Base-by-base conservation (phyloP, 2,329 filamentous ascomycete genomes). In the Colletotrichum scovillei region DNA sequence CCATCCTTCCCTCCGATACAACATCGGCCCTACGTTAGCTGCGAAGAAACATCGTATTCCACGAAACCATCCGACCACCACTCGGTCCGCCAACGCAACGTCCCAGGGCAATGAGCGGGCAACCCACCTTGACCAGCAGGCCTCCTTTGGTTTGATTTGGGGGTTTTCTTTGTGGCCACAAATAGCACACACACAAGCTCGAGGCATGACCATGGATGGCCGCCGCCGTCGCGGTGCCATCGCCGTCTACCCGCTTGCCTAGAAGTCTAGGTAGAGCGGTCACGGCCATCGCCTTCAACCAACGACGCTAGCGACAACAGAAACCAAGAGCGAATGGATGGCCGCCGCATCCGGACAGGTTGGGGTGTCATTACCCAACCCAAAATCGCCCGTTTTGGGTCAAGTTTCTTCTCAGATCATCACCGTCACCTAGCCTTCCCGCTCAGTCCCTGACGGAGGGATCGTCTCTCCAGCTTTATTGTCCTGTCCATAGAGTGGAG, bases 271-370 rank as follows among this genome's bases (percentile, higher is more conserved):
- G 8, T 11, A 9, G 60, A 59, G 56, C 60, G n/a, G 42, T 6
- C 22, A 62, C 70, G 59, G 65, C 22, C 69, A 69, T 42, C 58
- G 59, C 24, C 65, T 24, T 26, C 22, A 57, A 42, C 38, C 30
- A 7, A 57, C 58, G 49, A 14, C 70, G 55, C 70, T 65, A 56
- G 28, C 46, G 24, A 24, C 63, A 56, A 56, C 2, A 52, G 38
- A 49, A 28, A 42, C 38, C n/a, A 28, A 30, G 49, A 46, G 69
- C 59, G 53, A 35, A 35, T 35, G 32, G 32, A 60, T 56, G 56
- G 19, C 46, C 32, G 52, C 70, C 56, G 66, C 59, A 73, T 73
- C 55, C 62, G 67, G 67, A 28, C 19, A 5, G 11, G 11, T 56
- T 49, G 46, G 42, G 19, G 26, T 62, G 60, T 5, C 35, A 49